Evolutionary conservation across 176 grass and related monocot genomes (phyloP).

Genomic region (Leersia perrieri): DNA sequence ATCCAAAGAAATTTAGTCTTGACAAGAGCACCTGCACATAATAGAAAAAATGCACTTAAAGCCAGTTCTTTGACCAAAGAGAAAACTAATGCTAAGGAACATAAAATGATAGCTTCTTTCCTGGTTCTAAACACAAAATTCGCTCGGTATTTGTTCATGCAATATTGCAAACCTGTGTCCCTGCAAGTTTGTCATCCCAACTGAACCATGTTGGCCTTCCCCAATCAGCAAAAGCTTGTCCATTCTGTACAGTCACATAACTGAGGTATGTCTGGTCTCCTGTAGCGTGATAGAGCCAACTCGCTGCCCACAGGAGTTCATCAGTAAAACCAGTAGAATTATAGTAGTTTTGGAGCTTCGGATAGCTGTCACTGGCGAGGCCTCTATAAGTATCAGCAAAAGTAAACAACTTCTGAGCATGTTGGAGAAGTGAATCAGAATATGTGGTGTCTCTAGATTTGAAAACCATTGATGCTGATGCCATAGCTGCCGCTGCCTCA

Average conservation of each 20-base stretch:
- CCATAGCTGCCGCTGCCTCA: constrained; percentile 89
- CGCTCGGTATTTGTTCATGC: neutral
- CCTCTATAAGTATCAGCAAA: constrained; percentile 84
- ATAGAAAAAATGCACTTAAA: constrained; percentile 28
- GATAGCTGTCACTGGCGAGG: constrained; percentile 62
- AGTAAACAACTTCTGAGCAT: constrained; percentile 90
- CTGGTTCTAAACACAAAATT: neutral
- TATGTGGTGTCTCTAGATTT: constrained; percentile 70
- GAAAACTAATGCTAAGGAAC: neutral
- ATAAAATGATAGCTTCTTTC: neutral
- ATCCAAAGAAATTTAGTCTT: constrained; percentile 83
- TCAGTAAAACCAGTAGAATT: constrained; percentile 82
- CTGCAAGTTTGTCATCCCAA: constrained; percentile 96
- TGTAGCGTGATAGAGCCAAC: constrained; percentile 99
- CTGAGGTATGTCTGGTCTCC: constrained; percentile 89
- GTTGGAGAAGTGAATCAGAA: constrained; percentile 81
- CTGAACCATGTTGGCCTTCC: constrained; percentile 98
- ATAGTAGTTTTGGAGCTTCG: constrained; percentile 75
- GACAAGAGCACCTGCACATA: constrained; percentile 82
- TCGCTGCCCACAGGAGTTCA: constrained; percentile 93
- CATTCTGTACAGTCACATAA: constrained; percentile 87
- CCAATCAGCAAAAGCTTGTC: constrained; percentile 78
- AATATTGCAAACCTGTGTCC: constrained; percentile 82
- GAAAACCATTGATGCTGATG: constrained; percentile 89
- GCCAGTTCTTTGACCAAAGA: constrained; percentile 11